These are phyloP conservation scores for Hymenoscyphus repandus DNA, from an alignment of 2,329 filamentous ascomycete genomes.

Conservation along the genomic window DNA sequence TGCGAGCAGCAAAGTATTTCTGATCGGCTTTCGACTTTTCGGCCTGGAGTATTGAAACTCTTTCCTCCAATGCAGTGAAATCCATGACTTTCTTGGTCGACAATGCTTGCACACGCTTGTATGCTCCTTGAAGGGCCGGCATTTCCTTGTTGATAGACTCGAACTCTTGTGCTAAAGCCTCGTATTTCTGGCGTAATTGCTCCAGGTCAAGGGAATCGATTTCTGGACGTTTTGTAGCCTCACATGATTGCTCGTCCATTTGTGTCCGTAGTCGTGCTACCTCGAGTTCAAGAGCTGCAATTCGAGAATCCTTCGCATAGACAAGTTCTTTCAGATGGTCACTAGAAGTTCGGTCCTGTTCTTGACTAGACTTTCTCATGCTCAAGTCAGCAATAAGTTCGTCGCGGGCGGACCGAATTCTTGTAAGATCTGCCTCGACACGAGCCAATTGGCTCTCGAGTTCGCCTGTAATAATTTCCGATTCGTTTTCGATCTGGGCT, in stretches of 20 bases:
- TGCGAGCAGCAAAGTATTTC: conserved; percentile 95
- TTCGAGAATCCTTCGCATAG: conserved; percentile 72
- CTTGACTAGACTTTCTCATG: conserved; percentile 72
- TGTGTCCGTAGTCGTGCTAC: conserved; percentile 62
- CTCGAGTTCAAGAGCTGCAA: conserved; percentile 77
- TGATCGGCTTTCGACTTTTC: conserved; percentile 97
- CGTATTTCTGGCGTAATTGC: conserved; percentile 68
- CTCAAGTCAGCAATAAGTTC: conserved; percentile 78
- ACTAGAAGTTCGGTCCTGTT: conserved; percentile 64
- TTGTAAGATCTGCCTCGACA: conserved; percentile 77
- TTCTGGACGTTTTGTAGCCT: conserved; percentile 38
- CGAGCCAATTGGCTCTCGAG: conserved; percentile 76
- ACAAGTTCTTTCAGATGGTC: conserved; percentile 77
- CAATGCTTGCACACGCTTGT: conserved; percentile 79
- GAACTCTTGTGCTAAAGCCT: conserved; percentile 73
- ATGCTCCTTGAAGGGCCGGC: conserved; percentile 83
- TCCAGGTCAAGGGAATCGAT: conserved; percentile 60
- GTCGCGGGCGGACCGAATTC: conserved; percentile 79
- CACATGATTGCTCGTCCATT: conserved; percentile 40
- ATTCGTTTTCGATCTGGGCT: conserved; percentile 75
- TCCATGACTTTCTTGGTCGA: conserved; percentile 85
- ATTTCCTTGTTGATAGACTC: conserved; percentile 81
- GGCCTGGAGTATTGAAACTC: conserved; percentile 64
- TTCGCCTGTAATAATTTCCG: conserved; percentile 65
- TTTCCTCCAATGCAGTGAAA: conserved; percentile 70